phyloP scores from a whole-genome alignment of 495 filamentous ascomycete species.

The Trichoderma gamsii region DNA sequence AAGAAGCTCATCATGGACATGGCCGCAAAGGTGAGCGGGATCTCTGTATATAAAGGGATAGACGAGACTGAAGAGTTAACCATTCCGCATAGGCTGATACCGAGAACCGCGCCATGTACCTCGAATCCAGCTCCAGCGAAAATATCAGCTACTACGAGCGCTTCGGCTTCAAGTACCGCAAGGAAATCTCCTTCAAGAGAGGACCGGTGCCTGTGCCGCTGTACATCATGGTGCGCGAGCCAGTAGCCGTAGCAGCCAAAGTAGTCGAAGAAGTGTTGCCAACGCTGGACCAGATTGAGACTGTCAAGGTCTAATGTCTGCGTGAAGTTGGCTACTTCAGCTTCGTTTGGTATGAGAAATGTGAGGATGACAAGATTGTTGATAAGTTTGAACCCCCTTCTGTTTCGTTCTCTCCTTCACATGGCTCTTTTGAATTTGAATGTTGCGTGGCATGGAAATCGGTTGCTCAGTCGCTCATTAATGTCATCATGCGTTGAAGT shows the following conservation, averaged over 20 bases:
- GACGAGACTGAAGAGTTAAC: neutral
- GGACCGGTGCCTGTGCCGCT: constrained; percentile 56
- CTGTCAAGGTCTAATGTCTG: neutral
- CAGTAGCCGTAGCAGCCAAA: constrained; percentile 22
- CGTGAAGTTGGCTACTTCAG: neutral
- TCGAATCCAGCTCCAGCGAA: constrained; percentile 62
- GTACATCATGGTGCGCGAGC: constrained; percentile 72
- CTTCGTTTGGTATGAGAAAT: too few relatives aligned
- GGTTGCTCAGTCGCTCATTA: too few relatives aligned
- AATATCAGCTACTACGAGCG: constrained; percentile 66
- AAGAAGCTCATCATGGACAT: constrained; percentile 61
- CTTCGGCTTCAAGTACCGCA: constrained; percentile 58
- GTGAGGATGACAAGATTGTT: too few relatives aligned
- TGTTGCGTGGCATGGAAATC: too few relatives aligned
- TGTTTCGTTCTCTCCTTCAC: neutral
- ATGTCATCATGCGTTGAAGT: too few relatives aligned
- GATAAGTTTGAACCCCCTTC: too few relatives aligned
- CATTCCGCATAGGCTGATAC: constrained; percentile 49
- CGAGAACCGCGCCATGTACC: constrained; percentile 59
- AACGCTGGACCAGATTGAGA: neutral
- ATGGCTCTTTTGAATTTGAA: neutral
- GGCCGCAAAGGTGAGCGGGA: constrained; percentile 48
- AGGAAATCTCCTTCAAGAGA: constrained; percentile 53
- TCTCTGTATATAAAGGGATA: neutral
- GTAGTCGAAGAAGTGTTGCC: neutral